Conservation (phyloP, 1,139 yeast genomes). For the Cylindricascospora bacillispora region DNA sequence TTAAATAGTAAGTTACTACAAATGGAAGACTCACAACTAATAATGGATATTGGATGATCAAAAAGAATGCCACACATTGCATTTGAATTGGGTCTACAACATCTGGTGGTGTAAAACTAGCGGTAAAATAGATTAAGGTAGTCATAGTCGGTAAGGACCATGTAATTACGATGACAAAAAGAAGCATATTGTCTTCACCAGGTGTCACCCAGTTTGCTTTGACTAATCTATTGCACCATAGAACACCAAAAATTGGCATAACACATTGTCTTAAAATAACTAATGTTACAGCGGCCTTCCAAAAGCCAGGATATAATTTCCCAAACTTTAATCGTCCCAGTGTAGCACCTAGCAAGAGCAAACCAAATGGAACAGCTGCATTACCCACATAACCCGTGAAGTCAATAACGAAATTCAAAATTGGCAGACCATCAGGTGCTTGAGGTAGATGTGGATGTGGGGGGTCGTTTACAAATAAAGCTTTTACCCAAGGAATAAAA, state of each 20-base stretch:
- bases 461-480: constrained; percentile 41
- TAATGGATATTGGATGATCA: constrained; percentile 49
- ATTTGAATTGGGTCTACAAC: constrained; percentile 50
- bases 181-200: constrained; percentile 41
- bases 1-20: constrained; percentile 45
- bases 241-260: constrained; percentile 50
- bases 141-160: constrained; percentile 68
- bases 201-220: constrained; percentile 36
- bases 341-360: constrained; percentile 73
- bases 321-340: constrained; percentile 57
- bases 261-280: constrained; percentile 37
- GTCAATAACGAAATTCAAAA: constrained; percentile 75
- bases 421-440: constrained; percentile 81
- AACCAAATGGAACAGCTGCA: constrained; percentile 82
- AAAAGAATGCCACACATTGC: constrained; percentile 57
- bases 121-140: constrained; percentile 58
- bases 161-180: constrained; percentile 55
- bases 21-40: constrained; percentile 52
- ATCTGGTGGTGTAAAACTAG: constrained; percentile 55
- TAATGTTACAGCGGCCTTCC: constrained; percentile 44
- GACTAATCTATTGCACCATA: constrained; percentile 39
- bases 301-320: constrained; percentile 52
- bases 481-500: constrained; percentile 74
- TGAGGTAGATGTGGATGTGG: constrained; percentile 26
- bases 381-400: constrained; percentile 66